These are phyloP conservation scores for Eucalyptus albens DNA, from an alignment of 345 rosid genomes.

Conservation along the genomic window DNA sequence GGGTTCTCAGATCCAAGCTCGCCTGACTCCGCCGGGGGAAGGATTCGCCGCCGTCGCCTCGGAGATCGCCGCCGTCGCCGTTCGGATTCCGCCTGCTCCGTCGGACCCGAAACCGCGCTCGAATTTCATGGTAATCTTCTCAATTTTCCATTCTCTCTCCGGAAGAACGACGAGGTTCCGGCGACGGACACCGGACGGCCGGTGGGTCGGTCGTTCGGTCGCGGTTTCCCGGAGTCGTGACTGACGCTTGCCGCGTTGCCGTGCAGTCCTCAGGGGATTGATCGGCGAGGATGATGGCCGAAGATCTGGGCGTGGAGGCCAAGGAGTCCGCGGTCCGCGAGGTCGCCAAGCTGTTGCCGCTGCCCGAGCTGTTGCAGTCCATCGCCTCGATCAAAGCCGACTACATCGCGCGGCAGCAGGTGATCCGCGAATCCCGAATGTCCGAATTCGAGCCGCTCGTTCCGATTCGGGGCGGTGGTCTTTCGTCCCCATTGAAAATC, in stretches of 20 bases:
- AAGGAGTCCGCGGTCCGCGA: constrained; percentile 98
- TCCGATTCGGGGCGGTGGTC: not conserved
- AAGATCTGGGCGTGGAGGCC: constrained; percentile 98
- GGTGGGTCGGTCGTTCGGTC: not conserved
- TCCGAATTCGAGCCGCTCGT: not conserved
- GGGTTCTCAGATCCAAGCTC: not conserved
- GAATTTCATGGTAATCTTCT: not conserved
- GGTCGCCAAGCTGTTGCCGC: constrained; percentile 89
- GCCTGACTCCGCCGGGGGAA: not conserved
- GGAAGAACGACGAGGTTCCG: not conserved
- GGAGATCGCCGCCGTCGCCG: not conserved
- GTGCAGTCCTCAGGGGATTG: not conserved
- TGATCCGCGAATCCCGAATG: not conserved
- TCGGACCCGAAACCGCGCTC: not conserved
- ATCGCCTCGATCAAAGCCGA: constrained; percentile 84
- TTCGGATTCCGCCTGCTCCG: not conserved
- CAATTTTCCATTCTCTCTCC: not conserved
- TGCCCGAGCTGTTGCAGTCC: constrained; percentile 80
- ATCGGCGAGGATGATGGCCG: constrained; percentile 47
- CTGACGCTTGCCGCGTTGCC: not conserved
- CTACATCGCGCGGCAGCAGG: constrained; percentile 97
- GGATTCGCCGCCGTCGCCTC: not conserved
- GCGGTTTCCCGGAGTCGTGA: not conserved
- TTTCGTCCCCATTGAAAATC: not conserved
- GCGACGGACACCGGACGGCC: not conserved